phyloP scores from a whole-genome alignment of 495 filamentous ascomycete genomes.

The Penicillium paxilli region DNA sequence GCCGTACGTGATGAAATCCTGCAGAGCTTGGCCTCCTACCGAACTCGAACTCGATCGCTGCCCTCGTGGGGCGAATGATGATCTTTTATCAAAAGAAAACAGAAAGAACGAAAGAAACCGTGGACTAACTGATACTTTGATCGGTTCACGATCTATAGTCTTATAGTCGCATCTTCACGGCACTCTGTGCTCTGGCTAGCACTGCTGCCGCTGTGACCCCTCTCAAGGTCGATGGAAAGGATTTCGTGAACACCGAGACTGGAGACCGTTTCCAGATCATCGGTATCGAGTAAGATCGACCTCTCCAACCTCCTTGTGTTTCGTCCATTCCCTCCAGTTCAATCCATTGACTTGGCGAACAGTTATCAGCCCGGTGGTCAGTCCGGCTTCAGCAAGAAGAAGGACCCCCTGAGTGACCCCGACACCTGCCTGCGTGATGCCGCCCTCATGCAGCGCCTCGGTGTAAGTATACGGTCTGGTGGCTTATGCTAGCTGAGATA shows the following conservation, averaged over 20 bases:
- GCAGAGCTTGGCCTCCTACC: neutral
- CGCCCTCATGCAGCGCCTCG: conserved; percentile 83
- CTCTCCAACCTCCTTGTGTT: neutral
- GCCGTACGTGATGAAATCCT: conserved; percentile 13
- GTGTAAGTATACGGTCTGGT: conserved; percentile 39
- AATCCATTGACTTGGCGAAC: conserved; percentile 20
- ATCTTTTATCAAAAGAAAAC: neutral
- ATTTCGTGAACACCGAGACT: conserved; percentile 81
- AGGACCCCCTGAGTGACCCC: conserved; percentile 75
- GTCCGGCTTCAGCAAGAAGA: conserved; percentile 67
- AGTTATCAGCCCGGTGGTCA: conserved; percentile 90
- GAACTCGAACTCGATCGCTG: neutral
- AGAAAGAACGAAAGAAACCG: no score
- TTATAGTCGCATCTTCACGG: conserved; percentile 36
- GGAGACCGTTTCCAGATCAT: conserved; percentile 84
- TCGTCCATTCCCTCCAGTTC: neutral
- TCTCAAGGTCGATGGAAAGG: conserved; percentile 69
- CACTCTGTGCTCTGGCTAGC: conserved; percentile 43
- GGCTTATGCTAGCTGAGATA: neutral
- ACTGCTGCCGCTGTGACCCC: conserved; percentile 67
- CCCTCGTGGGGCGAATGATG: neutral
- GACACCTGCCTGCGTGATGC: conserved; percentile 85
- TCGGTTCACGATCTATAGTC: conserved; percentile 5
- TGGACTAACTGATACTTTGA: neutral
- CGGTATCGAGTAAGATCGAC: conserved; percentile 68